Evolutionary conservation across 1,139 yeast genomes (phyloP), one percentile per base, ranked within the genome.

Genomic region (Hansenula lynferdii): DNA sequence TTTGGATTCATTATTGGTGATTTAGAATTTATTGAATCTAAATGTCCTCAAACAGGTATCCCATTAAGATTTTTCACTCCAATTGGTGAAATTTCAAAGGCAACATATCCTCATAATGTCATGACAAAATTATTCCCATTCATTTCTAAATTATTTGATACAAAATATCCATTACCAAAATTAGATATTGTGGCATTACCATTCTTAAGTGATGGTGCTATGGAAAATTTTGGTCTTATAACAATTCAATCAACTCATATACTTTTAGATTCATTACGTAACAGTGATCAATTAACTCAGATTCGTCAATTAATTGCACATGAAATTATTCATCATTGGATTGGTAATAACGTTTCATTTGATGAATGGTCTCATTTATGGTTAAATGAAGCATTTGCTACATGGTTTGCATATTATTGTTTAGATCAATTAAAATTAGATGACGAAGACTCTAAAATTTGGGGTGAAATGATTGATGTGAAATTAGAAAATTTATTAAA

Each of bases 311-410:
- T 83, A 37, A 55, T 84, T 8, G 77, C 77, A 2, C 94, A 84
- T 54, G 89, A 83, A 55, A 55, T 83, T 45, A 77, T 81, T 18
- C 94, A 84, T 54, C 90, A 83, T 60, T 84, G 87, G 86, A 61
- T 84, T 35, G 92, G 92, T 4, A 78, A 83, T 48, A 64, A 68
- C 49, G 70, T 82, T 1, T 67, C 85, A 0, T 81, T 82, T 50
- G 83, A 79, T 39, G 72, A 75, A 24, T 83, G 87, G 83, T 70
- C 69, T 38, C 67, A 72, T 50, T 62, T 83, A 31, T 82, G 92
- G 90, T 64, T 84, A 43, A 81, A 82, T 49, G 94, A 84, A 60
- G 64, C 85, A 2, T 78, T 83, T 61, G 90, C 92, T 0, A 81
- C 90, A 0, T 78, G 78, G 72, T 66, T 76, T 38, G 83, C 84